Evolutionary conservation across 1,284 basidiomycete genomes (phyloP), one percentile per base, ranked within the genome.

Genomic region (Puccinia polysora): DNA sequence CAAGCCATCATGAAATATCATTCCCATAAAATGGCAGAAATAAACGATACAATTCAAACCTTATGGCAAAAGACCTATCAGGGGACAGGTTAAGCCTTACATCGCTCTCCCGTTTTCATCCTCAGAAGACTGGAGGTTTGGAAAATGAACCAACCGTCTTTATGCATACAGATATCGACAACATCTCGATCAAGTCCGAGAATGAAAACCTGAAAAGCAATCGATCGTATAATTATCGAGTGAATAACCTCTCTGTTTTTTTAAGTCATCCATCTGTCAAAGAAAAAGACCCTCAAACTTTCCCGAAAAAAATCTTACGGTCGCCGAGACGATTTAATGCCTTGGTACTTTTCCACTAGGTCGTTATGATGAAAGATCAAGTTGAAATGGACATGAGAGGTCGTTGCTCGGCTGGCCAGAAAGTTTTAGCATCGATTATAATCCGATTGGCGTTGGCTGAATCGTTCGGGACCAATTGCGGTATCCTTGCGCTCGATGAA

Each of bases 301-400:
- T 3, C 14, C 74, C 77, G 25, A 25, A 28, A 28, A 30, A 20
- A 4, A 28, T 25, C 30, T n/a, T 12, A 36, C n/a, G n/a, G n/a
- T n/a, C n/a, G 18, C 25, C 81, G 53, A 82, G 56, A 74, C 40
- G 72, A 50, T 32, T 73, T 25, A 58, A n/a, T 23, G 12, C 34
- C 36, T 36, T 7, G 10, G 34, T 30, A 7, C 15, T 34, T 1
- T 12, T 28, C 0, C 20, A 1, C 43, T 10, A 92, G 90, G 90
- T 96, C 62, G 93, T 96, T 75, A 98, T 98, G 95, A 90, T 89
- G 74, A 98, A 97, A 82, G 94, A 97, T 79, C 89, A 92, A 77
- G 93, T 97, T 1, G 95, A 98, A 81, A 94, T 99, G 88, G 95
- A 99, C 80, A 99, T 99, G 95, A 88, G 95, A 73, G 96, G 96